Percentiles rank a stretch among this genome's conserved stretches.
Evolutionary conservation across 108 stramenopile species (phyloP).

Genomic region (Nannochloropsis oceanica): DNA sequence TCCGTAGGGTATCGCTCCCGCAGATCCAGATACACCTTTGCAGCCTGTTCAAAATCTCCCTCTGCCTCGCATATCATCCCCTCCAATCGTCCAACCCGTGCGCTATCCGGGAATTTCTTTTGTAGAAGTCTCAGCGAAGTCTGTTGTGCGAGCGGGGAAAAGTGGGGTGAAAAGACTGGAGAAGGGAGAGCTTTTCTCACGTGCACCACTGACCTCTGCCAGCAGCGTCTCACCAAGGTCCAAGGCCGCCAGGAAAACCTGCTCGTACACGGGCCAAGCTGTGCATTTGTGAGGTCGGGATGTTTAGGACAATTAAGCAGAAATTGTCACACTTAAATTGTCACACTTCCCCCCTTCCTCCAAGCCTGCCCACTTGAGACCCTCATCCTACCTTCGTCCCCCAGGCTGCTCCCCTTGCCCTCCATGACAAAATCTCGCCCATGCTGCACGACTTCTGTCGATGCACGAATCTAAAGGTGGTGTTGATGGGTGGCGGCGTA

Average conservation of each 20-base stretch:
- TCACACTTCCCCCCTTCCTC: neutral
- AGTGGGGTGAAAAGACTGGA: neutral
- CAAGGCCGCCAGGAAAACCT: neutral
- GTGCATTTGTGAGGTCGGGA: neutral
- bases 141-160: neutral
- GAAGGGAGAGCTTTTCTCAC: neutral
- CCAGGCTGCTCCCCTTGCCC: neutral
- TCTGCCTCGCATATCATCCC: conserved; percentile 19
- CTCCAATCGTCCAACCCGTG: conserved; percentile 14
- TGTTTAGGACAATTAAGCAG: neutral
- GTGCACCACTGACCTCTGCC: neutral
- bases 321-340: too few relatives aligned
- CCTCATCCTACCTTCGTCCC: neutral
- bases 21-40: neutral
- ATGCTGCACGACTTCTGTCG: neutral
- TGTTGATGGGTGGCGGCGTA: neutral
- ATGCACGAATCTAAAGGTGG: neutral
- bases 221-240: neutral
- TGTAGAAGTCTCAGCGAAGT: neutral
- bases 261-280: neutral
- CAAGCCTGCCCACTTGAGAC: neutral
- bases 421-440: neutral
- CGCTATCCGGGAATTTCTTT: conserved; percentile 15
- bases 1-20: conserved; percentile 10
- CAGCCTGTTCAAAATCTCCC: neutral